Percentiles rank a stretch among this genome's conserved stretches.
These are phyloP conservation scores for Cordyceps javanica DNA, from an alignment of 2,329 filamentous ascomycete genomes.

Conservation along the genomic window DNA sequence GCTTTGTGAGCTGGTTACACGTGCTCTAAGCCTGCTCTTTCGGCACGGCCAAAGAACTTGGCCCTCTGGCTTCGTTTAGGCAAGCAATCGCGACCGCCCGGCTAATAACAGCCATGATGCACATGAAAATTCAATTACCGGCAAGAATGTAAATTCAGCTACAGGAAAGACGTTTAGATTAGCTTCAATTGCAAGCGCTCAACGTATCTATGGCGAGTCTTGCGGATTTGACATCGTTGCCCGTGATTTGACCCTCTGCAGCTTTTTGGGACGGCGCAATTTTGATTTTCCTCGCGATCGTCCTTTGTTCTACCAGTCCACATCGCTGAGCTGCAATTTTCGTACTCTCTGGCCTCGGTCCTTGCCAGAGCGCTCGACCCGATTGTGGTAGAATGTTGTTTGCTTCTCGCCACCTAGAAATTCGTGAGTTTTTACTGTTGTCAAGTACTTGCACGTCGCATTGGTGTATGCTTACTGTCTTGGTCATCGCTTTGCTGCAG, in stretches of 20 bases:
- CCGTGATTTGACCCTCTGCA: background rate
- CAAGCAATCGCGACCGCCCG: background rate
- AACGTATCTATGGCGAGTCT: background rate
- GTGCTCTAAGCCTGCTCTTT: background rate
- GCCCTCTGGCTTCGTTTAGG: background rate
- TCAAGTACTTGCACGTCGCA: conserved; percentile 20
- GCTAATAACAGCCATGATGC: background rate
- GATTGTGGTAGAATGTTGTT: conserved; percentile 44
- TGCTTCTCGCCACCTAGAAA: conserved; percentile 45
- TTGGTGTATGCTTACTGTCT: conserved; percentile 59
- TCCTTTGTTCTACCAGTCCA: conserved; percentile 71
- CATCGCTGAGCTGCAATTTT: conserved; percentile 90
- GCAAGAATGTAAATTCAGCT: no score
- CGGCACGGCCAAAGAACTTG: background rate
- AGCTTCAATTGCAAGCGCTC: no score
- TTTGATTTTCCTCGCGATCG: conserved; percentile 23
- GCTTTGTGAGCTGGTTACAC: background rate
- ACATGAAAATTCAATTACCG: background rate
- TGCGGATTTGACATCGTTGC: background rate
- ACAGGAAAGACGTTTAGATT: no score
- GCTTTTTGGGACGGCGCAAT: background rate
- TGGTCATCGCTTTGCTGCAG: conserved; percentile 74
- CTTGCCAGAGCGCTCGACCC: conserved; percentile 48
- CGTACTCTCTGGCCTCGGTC: conserved; percentile 76
- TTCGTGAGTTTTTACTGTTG: conserved; percentile 42